These are phyloP conservation scores for Thermoascus crustaceus DNA, from an alignment of 2,329 filamentous ascomycete species.

Conservation along the genomic window DNA sequence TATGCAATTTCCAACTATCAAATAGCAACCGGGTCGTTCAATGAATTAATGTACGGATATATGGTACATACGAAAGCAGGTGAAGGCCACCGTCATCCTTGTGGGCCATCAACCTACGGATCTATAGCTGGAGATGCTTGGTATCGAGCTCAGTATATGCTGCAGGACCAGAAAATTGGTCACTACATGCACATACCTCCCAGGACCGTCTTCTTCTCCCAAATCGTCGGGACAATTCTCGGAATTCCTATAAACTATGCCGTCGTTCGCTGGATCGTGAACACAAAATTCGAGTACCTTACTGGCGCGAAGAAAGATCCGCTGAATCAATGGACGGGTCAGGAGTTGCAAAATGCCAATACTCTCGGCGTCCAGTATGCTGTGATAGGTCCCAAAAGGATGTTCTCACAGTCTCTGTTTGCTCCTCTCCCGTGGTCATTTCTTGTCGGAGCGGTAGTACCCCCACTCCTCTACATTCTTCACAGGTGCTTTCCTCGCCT, in stretches of 20 bases:
- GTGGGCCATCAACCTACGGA: conserved; percentile 51
- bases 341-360: conserved; percentile 43
- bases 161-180: conserved; percentile 57
- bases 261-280: conserved; percentile 52
- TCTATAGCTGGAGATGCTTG: conserved; percentile 54
- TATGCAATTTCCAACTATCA: conserved; percentile 52
- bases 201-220: conserved; percentile 52
- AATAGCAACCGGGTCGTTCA: conserved; percentile 50
- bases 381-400: conserved; percentile 38
- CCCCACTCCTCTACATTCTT: conserved; percentile 39
- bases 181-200: conserved; percentile 57
- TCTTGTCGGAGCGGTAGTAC: conserved; percentile 22
- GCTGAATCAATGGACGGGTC: conserved; percentile 55
- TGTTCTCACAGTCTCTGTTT: conserved; percentile 23
- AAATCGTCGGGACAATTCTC: conserved; percentile 51
- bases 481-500: conserved; percentile 46
- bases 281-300: conserved; percentile 49
- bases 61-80: conserved; percentile 47
- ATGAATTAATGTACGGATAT: conserved; percentile 52
- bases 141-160: conserved; percentile 51
- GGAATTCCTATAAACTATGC: conserved; percentile 56
- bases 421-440: conserved; percentile 24
- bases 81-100: conserved; percentile 46
- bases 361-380: conserved; percentile 54
- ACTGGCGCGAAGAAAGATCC: conserved; percentile 46